phyloP scores from a whole-genome alignment of 2,329 filamentous ascomycete species.

The Fusarium sp. region DNA sequence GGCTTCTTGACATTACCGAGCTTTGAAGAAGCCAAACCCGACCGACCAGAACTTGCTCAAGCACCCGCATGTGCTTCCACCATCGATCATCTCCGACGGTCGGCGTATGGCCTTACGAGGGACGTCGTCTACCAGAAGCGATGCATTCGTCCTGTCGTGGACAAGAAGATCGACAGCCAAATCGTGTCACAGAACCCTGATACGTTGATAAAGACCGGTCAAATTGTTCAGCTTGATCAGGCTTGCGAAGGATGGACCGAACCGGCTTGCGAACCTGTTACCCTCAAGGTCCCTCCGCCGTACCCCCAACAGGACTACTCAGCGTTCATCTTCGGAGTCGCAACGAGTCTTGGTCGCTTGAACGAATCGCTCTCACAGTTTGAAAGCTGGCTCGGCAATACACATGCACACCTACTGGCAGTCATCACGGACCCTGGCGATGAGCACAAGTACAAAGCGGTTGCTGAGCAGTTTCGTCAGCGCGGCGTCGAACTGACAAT shows the following conservation, averaged over 20 bases:
- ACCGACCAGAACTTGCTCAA: conserved; percentile 34
- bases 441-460: conserved; percentile 43
- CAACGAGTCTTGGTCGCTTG: conserved; percentile 63
- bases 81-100: conserved; percentile 47
- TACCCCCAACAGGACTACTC: conserved; percentile 57
- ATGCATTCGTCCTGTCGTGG: conserved; percentile 55
- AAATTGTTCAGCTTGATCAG: conserved; percentile 48
- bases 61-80: conserved; percentile 43
- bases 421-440: conserved; percentile 59
- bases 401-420: conserved; percentile 63
- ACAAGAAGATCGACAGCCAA: conserved; percentile 50
- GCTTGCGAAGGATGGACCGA: conserved; percentile 41
- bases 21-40: conserved; percentile 31
- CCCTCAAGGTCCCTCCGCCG: conserved; percentile 58
- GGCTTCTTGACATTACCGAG: conserved; percentile 35
- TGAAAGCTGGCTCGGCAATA: conserved; percentile 65
- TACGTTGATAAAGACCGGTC: conserved; percentile 51
- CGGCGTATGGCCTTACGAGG: conserved; percentile 52
- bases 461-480: conserved; percentile 45
- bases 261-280: conserved; percentile 55
- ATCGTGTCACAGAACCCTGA: conserved; percentile 52
- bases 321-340: conserved; percentile 68
- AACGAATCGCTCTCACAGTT: conserved; percentile 63
- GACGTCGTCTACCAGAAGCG: conserved; percentile 58
- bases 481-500: conserved; percentile 51